These are phyloP conservation scores for Annona cherimola DNA, from an alignment of 164 flowering plant genomes.

Conservation along the genomic window DNA sequence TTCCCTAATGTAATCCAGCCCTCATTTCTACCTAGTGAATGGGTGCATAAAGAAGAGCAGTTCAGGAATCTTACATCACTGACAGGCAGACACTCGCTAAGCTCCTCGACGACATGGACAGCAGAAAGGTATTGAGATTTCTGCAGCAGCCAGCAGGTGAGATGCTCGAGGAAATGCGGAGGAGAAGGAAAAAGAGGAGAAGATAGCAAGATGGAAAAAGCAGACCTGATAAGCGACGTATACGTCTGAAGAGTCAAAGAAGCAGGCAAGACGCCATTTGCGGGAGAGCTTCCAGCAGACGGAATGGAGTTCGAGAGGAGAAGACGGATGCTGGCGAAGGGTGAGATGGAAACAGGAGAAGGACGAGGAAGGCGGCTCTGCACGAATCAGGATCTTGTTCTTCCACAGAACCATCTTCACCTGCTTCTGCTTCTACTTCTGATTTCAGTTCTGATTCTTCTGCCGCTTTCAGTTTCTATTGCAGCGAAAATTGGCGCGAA, in stretches of 20 bases:
- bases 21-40: background rate
- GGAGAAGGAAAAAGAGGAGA: background rate
- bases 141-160: background rate
- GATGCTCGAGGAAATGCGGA: too few relatives aligned
- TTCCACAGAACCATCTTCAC: background rate
- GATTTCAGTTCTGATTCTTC: too few relatives aligned
- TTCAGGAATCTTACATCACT: background rate
- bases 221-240: slow-evolving; percentile 12
- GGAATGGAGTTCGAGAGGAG: slow-evolving; percentile 1
- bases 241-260: slow-evolving; percentile 8
- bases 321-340: background rate
- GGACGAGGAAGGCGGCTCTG: slow-evolving; percentile 4
- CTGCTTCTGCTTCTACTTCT: background rate
- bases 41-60: background rate
- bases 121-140: slow-evolving; percentile 4
- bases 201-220: background rate
- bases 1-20: background rate
- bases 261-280: slow-evolving; percentile 8
- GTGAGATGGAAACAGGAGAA: background rate
- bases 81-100: slow-evolving; percentile 4
- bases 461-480: too few relatives aligned
- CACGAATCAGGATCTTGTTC: slow-evolving; percentile 8
- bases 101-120: background rate
- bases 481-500: too few relatives aligned
- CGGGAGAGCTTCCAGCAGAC: slow-evolving; percentile 18